Base-by-base conservation (phyloP, 805 yeast genomes). In the Schizosaccharomyces lindneri region DNA sequence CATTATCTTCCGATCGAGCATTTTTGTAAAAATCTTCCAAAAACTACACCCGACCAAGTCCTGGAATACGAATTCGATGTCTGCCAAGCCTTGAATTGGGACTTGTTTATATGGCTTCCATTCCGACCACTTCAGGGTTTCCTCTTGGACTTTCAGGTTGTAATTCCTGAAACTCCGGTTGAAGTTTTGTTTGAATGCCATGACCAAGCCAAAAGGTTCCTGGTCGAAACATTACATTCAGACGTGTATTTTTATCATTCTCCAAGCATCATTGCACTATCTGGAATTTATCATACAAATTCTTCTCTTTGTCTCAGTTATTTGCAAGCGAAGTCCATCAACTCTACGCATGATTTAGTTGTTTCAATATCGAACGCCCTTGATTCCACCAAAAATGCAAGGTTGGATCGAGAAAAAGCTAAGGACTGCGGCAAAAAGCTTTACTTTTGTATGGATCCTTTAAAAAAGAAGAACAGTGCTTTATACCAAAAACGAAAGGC, bases 211-310 rank as follows among this genome's bases (percentile, higher is more conserved):
- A 80, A 84, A 66, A 76, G 74, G 36, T 72, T 81, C 70, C 76
- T 86, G 4, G 79, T 81, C 57, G 85, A 82, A 31, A 78, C 86
- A n/a, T 74, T 87, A 51, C 73, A 83, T 43, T 81, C 90, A 21
- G 95, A 93, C 69, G 89, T 80, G 3, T 74, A 78, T 7, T 90
- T 87, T 66, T 73, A 81, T 43, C 90, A 73, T 72, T 83, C 97
- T 0, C 99, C 99, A 0, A 95, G 97, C 0, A 98, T 93, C 68
- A 86, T 93, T 39, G 96, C 97, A 0, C 74, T 93, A 61, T 93
- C 96, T 0, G 87, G 93, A 9, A 36, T 57, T 31, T 57, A 41
- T 11, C 60, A 41, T 11, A 21, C 43, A 17, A 57, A 41, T 36
- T 48, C 27, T n/a, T n/a, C 31, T 36, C 19, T 57, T 27, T 57